These are phyloP conservation scores for Parastagonospora avenae DNA, from an alignment of 2,329 filamentous ascomycete genomes.

Conservation along the genomic window DNA sequence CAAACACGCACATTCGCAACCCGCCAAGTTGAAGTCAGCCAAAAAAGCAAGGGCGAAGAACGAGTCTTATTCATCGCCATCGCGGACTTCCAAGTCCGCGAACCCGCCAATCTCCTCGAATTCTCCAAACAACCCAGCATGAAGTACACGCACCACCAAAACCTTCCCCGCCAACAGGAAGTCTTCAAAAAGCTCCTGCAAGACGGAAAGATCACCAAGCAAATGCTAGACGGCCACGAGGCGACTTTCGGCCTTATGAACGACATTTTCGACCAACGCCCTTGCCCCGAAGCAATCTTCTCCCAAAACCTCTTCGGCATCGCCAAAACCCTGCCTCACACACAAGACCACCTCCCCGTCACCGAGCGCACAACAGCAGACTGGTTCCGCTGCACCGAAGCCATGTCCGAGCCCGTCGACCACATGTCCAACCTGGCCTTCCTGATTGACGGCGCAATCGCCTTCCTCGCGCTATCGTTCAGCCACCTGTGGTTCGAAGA, in stretches of 20 bases:
- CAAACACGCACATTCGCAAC: constrained; percentile 57
- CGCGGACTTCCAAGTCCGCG: constrained; percentile 55
- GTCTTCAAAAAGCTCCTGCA: constrained; percentile 3
- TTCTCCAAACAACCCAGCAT: constrained; percentile 48
- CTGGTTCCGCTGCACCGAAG: constrained; percentile 44
- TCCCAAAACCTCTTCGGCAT: constrained; percentile 52
- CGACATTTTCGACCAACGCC: constrained; percentile 44
- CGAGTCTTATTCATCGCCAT: constrained; percentile 52
- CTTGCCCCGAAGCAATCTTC: constrained; percentile 49
- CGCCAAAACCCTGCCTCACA: constrained; percentile 41
- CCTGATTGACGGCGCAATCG: constrained; percentile 52
- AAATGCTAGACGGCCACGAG: constrained; percentile 23
- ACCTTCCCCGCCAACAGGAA: constrained; percentile 7
- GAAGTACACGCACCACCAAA: constrained; percentile 34
- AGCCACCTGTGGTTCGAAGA: constrained; percentile 53
- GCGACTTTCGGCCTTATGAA: constrained; percentile 38
- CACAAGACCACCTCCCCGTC: constrained; percentile 47
- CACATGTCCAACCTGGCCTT: constrained; percentile 51
- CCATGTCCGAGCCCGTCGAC: constrained; percentile 30
- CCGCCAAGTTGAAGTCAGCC: constrained; percentile 53
- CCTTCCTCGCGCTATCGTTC: constrained; percentile 53
- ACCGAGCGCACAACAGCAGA: constrained; percentile 46
- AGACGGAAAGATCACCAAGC: constrained; percentile 16
- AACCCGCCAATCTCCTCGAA: constrained; percentile 41
- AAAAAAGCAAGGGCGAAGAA: constrained; percentile 44